Percentiles rank a stretch among this genome's conserved stretches.
These are phyloP conservation scores for Allomyces arbusculus DNA, from an alignment of 192 early-diverging fungal species.

Conservation along the genomic window DNA sequence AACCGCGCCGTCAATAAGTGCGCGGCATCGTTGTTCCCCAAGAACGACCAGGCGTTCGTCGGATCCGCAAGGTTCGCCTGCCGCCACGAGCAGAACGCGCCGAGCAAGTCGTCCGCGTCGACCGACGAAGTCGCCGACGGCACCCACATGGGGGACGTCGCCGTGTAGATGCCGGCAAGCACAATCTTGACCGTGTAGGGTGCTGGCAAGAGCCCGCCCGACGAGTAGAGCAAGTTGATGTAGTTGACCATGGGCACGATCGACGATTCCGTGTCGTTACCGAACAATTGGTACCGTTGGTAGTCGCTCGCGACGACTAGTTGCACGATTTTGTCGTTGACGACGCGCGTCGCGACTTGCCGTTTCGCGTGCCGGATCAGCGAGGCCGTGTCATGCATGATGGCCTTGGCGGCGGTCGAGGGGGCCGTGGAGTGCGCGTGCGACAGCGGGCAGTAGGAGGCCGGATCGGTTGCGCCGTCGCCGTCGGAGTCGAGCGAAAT, in stretches of 20 bases:
- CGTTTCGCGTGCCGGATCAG: not conserved
- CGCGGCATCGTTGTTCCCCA: not conserved
- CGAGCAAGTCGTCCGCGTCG: not conserved
- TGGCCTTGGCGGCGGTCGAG: too few species aligned
- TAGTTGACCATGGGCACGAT: not conserved
- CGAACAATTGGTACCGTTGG: not conserved
- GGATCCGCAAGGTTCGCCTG: not conserved
- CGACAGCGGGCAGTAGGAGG: not conserved
- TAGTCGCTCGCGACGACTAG: not conserved
- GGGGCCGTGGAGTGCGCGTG: not conserved
- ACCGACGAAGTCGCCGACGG: not conserved
- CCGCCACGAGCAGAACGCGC: not conserved
- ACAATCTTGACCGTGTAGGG: not conserved
- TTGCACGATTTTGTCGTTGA: not conserved
- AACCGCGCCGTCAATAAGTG: not conserved
- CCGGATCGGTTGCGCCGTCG: not conserved
- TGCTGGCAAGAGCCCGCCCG: not conserved
- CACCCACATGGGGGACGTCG: not conserved
- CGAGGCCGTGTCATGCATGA: not conserved
- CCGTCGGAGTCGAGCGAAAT: not conserved
- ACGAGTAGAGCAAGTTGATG: not conserved
- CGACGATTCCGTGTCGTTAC: not conserved
- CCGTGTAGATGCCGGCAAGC: not conserved
- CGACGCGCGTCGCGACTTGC: not conserved
- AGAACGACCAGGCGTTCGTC: not conserved